Percentiles rank a stretch among this genome's conserved stretches.
Evolutionary conservation across 768 basidiomycete genomes (phyloP).

Genomic region (Rhodotorula kratochvilovae): DNA sequence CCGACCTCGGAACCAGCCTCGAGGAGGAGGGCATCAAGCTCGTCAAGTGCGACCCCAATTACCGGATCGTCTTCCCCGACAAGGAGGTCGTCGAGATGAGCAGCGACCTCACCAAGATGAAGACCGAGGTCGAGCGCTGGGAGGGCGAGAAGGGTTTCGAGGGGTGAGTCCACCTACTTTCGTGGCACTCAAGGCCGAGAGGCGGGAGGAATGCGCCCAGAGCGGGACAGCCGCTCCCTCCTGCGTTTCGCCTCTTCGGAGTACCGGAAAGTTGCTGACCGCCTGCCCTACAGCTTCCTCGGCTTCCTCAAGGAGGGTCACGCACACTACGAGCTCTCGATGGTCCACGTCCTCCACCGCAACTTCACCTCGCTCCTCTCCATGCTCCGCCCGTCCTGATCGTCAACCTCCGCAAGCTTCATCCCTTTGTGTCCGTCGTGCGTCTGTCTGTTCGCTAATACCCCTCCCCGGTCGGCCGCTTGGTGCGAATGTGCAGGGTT

Average conservation of each 20-base stretch:
- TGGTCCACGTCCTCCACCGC: slow-evolving; percentile 49
- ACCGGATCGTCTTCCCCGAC: slow-evolving; percentile 51
- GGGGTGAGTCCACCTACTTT: slow-evolving; percentile 26
- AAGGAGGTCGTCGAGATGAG: slow-evolving; percentile 48
- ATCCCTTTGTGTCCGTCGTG: slow-evolving; percentile 47
- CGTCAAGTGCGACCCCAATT: slow-evolving; percentile 52
- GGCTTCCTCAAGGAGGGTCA: slow-evolving; percentile 46
- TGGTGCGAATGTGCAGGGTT: slow-evolving; percentile 1
- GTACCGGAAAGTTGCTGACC: not conserved
- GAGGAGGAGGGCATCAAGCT: slow-evolving; percentile 48
- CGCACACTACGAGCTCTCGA: slow-evolving; percentile 48
- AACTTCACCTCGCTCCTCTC: slow-evolving; percentile 48
- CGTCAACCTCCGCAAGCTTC: slow-evolving; percentile 45
- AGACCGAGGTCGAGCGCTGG: slow-evolving; percentile 48
- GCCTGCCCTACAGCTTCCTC: slow-evolving; percentile 33
- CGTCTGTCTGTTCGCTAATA: slow-evolving; percentile 13
- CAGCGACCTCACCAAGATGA: slow-evolving; percentile 48
- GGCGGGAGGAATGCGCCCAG: not conserved
- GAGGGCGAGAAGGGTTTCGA: slow-evolving; percentile 49
- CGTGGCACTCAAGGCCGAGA: not conserved
- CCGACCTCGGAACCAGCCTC: slow-evolving; percentile 48
- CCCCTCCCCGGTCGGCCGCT: not conserved
- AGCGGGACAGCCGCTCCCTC: not conserved
- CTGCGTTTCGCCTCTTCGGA: too few species aligned
- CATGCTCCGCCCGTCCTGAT: slow-evolving; percentile 47